These are phyloP conservation scores for Striga asiatica DNA, from an alignment of 257 asterid species.

Conservation along the genomic window DNA sequence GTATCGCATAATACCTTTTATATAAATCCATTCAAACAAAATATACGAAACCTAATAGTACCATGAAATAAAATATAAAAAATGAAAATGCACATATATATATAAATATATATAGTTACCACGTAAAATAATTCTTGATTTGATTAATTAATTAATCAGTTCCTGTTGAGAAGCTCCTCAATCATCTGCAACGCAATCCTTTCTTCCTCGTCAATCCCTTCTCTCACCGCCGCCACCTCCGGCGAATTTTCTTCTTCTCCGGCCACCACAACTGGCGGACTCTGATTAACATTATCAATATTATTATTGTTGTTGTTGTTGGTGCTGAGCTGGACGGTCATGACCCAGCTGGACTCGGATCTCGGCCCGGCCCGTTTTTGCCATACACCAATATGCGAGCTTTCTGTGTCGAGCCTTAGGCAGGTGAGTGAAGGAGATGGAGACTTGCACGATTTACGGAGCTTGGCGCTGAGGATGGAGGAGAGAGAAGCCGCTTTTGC, in stretches of 20 bases:
- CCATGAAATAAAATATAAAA: background rate
- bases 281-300: background rate
- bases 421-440: constrained; percentile 87
- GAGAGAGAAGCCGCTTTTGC: constrained; percentile 29
- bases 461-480: constrained; percentile 64
- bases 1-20: too few relatives aligned
- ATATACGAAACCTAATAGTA: too few relatives aligned
- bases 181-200: constrained; percentile 72
- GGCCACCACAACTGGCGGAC: constrained; percentile 6
- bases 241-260: background rate
- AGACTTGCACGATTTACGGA: constrained; percentile 57
- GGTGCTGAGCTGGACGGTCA: constrained; percentile 66
- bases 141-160: constrained; percentile 10
- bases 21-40: constrained; percentile 3
- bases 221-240: constrained; percentile 8
- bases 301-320: constrained; percentile 9
- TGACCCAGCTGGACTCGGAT: constrained; percentile 77
- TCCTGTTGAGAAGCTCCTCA: constrained; percentile 65
- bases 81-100: too few relatives aligned
- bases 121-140: background rate
- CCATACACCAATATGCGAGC: constrained; percentile 84
- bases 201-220: constrained; percentile 58
- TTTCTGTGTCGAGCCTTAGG: constrained; percentile 70
- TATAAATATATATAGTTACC: background rate
- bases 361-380: constrained; percentile 85